Evolutionary conservation across 1,284 basidiomycete species (phyloP), one percentile per base, ranked within the genome.

Genomic region (Papiliotrema nemorosa): DNA sequence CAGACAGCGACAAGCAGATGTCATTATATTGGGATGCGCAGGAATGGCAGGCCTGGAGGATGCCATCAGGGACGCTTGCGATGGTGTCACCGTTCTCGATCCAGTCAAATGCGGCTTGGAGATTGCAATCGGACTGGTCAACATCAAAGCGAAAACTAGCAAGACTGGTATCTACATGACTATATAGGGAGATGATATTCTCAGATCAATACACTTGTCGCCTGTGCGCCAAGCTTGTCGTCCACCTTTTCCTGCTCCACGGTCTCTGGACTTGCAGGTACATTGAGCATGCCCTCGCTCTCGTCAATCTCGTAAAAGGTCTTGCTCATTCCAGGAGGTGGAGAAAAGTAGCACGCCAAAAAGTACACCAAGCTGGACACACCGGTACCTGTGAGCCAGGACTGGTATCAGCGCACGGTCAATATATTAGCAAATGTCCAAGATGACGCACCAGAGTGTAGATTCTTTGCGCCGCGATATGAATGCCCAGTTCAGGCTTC

Each of bases 341-440:
- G 86, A 69, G 80, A 85, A 22, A 79, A 42, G 44, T 70, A 59
- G 73, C 83, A 86, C 46, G 85, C 77, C 37, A 72, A 26, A 60
- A 77, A 82, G 72, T 90, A 90, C 39, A 85, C 67, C 53, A 85
- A 49, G 6, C 80, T 77, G 1, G 87, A 86, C 37, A 85, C 79
- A 35, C 82, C 82, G 59, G 87, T 87, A 25, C 87, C 87, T 3
- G 85, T 86, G 72, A 88, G 84, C 78, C 88, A 89, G 16, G 84
- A 82, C 21, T 31, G 29, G 29, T 31, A 31, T 14, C 29, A 7
- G 9, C 7, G 29, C 29, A 31, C 29, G 29, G 14, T 14, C 29
- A 14, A 31, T 31, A 14, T 14, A 14, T 7, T 31, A 31, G 7
- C n/a, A n/a, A n/a, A n/a, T n/a, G n/a, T n/a, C n/a, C n/a, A n/a